Evolutionary conservation across 768 basidiomycete species (phyloP), one percentile per base, ranked within the genome.

Genomic region (Boletus pseudopeckii): DNA sequence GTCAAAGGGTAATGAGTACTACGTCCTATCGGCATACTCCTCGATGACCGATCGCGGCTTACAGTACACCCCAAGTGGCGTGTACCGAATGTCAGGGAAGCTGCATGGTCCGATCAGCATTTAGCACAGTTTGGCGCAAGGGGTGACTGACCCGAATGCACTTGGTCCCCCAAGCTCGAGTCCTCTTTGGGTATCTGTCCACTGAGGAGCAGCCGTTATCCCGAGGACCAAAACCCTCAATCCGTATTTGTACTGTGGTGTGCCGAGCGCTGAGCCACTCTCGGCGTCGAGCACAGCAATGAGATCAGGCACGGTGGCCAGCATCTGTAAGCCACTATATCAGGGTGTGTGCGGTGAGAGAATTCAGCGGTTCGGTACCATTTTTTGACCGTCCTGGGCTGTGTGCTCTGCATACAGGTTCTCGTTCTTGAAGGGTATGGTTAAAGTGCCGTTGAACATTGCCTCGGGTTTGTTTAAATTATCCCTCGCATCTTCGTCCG

Each of bases 341-440:
- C 45, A 61, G 45, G 38, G 14, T n/a, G 28, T 24, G 24, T 11
- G 18, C n/a, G 50, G 43, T 32, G 46, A 47, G 39, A 52, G 14
- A 45, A 32, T 38, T 28, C 17, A 41, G 30, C 10, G 47, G 7
- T 37, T 47, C 34, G 44, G 34, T 4, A 69, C 64, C 57, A 52
- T 61, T n/a, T 22, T 56, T 38, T 53, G 53, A 15, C 62, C 71
- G 56, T 74, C 67, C 40, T 63, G 54, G 45, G 62, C 41, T 18
- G 72, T 68, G 49, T 75, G 58, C 55, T 77, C 76, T 8, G 80
- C 82, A 38, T 74, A 77, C 15, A 84, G 62, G 65, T 83, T 83
- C 60, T 84, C 83, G 61, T 84, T 84, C 68, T 84, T 80, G 72
- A 85, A 85, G 13, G 82, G 81, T 53, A 85, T 78, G 11, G 73